Evolutionary conservation across 2,329 filamentous ascomycete genomes (phyloP), one percentile per base, ranked within the genome.

Genomic region (Helminthosporium solani): DNA sequence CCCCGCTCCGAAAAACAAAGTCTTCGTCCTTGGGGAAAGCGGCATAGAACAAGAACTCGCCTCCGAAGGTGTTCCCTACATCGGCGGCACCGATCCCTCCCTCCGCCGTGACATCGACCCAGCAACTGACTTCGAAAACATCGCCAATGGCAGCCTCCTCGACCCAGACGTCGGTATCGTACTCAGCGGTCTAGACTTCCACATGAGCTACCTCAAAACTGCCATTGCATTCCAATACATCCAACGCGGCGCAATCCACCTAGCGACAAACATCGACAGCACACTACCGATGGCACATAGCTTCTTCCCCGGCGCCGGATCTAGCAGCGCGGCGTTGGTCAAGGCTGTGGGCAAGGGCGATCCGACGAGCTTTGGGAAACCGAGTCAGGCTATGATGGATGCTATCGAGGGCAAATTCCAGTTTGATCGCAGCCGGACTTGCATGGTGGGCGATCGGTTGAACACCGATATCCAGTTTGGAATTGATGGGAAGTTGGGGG

Each of bases 321-420:
- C 88, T 2, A 85, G 89, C 53, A 85, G 86, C 40, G 83, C 88
- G 20, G 89, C 90, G 2, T 73, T 99, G 49, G 78, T 86, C 43
- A 86, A 87, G 53, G 74, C 75, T 3, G 74, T 73, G 15, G 79
- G 79, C 2, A 73, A 82, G 66, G 35, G 35, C 14, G 78, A 87
- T 60, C 92, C 94, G 1, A 72, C 90, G 25, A 84, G 88, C 2
- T 75, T 97, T 33, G 94, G 94, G 0, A 99, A 99, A 75, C 94
- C 94, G 2, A 96, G 90, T 67, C 90, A 96, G 75, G 92, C 92
- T 3, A 99, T 99, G 94, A 96, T 99, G 92, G 92, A 97, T 70
- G 90, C 94, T 2, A 87, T 99, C 46, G 92, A 97, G 76, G 92
- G 92, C 47, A 96, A 95, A 72, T 96, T 97, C 70, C 80, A 87